Evolutionary conservation across 163 green algal species (phyloP), one percentile per base, ranked within the genome.

Genomic region (Chlamydomonas reinhardtii): DNA sequence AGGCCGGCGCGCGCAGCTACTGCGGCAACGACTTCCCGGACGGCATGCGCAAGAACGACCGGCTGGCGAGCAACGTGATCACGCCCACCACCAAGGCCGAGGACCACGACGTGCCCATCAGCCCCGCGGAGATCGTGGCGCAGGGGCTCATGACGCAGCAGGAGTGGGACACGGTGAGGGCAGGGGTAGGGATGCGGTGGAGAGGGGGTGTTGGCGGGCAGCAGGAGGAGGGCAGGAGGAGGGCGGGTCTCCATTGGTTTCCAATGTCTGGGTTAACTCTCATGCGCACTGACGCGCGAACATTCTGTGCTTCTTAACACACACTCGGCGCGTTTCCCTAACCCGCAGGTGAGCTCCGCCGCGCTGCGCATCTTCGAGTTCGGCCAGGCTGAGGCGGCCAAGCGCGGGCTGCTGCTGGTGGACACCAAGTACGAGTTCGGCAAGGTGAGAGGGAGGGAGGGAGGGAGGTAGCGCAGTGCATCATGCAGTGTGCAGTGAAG

Each of bases 391-490:
- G 90, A 97, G 82, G 98, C 98, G 35, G 90, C 91, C 11, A 89
- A 94, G 79, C 90, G 96, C 0, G 98, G 97, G 1, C 93, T 99
- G 85, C 91, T 99, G 77, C 95, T 99, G 65, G 98, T 99, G 78
- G 98, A 99, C 91, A 99, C 98, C 74, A 99, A 99, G 91, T 99
- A 99, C 74, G 96, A 98, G 88, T 97, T 98, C 91, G 97, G 97
- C 32, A 95, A 94, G 78, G 95, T 96, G 62, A 29, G 43, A 3
- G 1, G n/a, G 74, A 9, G 11, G 54, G 74, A 1, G 20, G 52
- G 14, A 4, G 34, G 39, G 72, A 39, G 39, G 27, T 27, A 8
- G 25, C 9, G 74, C 54, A n/a, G n/a, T n/a, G n/a, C n/a, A n/a
- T n/a, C n/a, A n/a, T n/a, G n/a, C n/a, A n/a, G n/a, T n/a, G 74